Evolutionary conservation across 352 stramenopile genomes (phyloP).

Genomic region (Phytopythium kandeliae): DNA sequence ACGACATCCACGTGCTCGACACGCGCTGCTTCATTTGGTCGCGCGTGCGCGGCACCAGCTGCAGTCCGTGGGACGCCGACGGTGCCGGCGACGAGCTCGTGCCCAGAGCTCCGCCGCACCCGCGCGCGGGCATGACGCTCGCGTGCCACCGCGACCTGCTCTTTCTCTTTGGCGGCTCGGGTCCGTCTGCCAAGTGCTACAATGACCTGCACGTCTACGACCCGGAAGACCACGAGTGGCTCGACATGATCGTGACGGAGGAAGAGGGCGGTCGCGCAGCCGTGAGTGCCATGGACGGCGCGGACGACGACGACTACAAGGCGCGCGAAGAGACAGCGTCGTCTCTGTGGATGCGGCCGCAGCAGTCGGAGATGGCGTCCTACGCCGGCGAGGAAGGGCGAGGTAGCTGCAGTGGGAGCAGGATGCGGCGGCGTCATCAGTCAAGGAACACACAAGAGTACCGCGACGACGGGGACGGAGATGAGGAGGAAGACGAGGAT

Average conservation of each 20-base stretch:
- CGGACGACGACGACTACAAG: not conserved
- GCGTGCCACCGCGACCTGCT: slow-evolving; percentile 87
- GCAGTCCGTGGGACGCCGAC: slow-evolving; percentile 16
- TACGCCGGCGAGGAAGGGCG: not conserved
- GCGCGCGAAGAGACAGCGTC: not conserved
- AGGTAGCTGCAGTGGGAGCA: slow-evolving; percentile 9
- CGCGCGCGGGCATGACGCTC: slow-evolving; percentile 94
- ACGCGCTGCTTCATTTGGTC: slow-evolving; percentile 89
- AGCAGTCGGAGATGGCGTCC: not conserved
- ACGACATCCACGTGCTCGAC: slow-evolving; percentile 96
- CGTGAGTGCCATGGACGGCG: not conserved
- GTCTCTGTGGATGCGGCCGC: not conserved
- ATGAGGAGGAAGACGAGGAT: slow-evolving; percentile 22
- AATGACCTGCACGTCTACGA: slow-evolving; percentile 95
- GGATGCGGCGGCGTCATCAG: slow-evolving; percentile 8
- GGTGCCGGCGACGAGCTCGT: slow-evolving; percentile 16
- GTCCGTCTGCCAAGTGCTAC: slow-evolving; percentile 92
- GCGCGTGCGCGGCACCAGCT: slow-evolving; percentile 15
- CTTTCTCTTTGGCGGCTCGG: slow-evolving; percentile 94
- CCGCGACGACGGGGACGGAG: slow-evolving; percentile 41
- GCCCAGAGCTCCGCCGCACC: slow-evolving; percentile 74
- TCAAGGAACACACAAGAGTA: slow-evolving; percentile 16
- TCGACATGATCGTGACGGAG: slow-evolving; percentile 54
- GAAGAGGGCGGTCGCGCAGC: not conserved
- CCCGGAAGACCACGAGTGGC: slow-evolving; percentile 31